phyloP scores from a whole-genome alignment of 345 rosid genomes.

The Salix viminalis region DNA sequence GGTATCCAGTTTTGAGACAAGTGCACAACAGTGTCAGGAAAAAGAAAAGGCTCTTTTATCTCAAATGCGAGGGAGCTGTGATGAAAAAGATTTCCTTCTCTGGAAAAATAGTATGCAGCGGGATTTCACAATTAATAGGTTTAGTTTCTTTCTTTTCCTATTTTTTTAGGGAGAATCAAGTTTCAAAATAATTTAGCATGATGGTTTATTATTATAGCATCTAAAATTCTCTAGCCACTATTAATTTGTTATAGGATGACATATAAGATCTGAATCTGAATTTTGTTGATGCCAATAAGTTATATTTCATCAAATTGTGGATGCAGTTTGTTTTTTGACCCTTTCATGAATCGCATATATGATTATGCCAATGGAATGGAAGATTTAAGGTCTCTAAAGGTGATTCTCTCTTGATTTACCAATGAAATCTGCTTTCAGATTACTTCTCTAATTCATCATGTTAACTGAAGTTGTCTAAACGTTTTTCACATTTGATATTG shows the following conservation, averaged over 20 bases:
- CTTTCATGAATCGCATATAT: constrained; percentile 51
- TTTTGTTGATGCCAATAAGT: constrained; percentile 10
- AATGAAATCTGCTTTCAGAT: neutral
- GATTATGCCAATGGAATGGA: constrained; percentile 71
- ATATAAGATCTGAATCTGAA: neutral
- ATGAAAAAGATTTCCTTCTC: constrained; percentile 47
- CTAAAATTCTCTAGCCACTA: neutral
- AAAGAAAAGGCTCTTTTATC: constrained; percentile 32
- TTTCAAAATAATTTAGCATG: neutral
- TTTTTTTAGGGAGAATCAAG: neutral
- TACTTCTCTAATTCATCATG: constrained; percentile 1
- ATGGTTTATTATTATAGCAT: neutral
- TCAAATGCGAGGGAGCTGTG: constrained; percentile 33
- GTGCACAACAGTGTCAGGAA: constrained; percentile 33
- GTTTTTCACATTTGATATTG: constrained; percentile 2
- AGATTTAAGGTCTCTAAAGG: constrained; percentile 73
- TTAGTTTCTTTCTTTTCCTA: constrained; percentile 11
- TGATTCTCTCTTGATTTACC: constrained; percentile 25
- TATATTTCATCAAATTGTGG: constrained; percentile 14
- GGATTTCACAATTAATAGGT: constrained; percentile 96
- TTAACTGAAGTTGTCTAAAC: constrained; percentile 8
- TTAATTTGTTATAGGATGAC: neutral
- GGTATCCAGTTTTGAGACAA: constrained; percentile 90
- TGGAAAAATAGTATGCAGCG: constrained; percentile 81
- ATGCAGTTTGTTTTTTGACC: constrained; percentile 67